phyloP scores from a whole-genome alignment of 345 rosid species.

The Ceriops zippeliana region DNA sequence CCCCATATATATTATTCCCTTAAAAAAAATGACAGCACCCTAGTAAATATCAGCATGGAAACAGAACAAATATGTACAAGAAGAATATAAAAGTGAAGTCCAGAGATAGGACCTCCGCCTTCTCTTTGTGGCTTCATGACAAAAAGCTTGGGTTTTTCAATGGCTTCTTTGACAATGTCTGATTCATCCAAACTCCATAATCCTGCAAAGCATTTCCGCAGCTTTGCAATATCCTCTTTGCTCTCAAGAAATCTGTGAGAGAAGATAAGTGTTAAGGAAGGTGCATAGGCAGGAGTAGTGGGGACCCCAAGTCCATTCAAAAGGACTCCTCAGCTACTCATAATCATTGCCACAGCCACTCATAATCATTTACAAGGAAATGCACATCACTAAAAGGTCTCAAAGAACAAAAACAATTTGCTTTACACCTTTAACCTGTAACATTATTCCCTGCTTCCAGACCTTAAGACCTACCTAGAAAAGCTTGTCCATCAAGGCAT shows the following conservation, averaged over 20 bases:
- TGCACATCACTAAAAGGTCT: too few relatives aligned
- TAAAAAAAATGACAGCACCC: constrained; percentile 3
- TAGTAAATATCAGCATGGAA: background rate
- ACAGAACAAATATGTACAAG: background rate
- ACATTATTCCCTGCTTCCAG: too few relatives aligned
- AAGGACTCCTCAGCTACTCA: constrained; percentile 1
- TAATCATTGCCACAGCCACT: too few relatives aligned
- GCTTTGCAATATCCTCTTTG: constrained; percentile 70
- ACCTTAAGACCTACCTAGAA: too few relatives aligned
- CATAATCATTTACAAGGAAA: too few relatives aligned
- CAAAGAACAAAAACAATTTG: too few relatives aligned
- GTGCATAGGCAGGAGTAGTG: background rate
- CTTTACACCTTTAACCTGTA: too few relatives aligned
- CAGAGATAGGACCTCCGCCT: constrained; percentile 76
- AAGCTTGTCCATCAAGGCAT: too few relatives aligned
- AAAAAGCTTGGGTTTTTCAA: constrained; percentile 62
- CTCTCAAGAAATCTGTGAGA: constrained; percentile 62
- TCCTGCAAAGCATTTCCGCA: constrained; percentile 85
- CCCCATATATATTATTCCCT: constrained; percentile 81
- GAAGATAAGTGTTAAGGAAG: background rate
- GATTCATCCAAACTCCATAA: constrained; percentile 88
- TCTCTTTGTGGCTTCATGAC: constrained; percentile 99
- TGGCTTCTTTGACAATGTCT: constrained; percentile 59
- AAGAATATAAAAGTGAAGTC: constrained; percentile 1
- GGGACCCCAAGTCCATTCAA: constrained; percentile 1